Base-by-base conservation (phyloP, 345 rosid species). In the Rhizophora mangle region DNA sequence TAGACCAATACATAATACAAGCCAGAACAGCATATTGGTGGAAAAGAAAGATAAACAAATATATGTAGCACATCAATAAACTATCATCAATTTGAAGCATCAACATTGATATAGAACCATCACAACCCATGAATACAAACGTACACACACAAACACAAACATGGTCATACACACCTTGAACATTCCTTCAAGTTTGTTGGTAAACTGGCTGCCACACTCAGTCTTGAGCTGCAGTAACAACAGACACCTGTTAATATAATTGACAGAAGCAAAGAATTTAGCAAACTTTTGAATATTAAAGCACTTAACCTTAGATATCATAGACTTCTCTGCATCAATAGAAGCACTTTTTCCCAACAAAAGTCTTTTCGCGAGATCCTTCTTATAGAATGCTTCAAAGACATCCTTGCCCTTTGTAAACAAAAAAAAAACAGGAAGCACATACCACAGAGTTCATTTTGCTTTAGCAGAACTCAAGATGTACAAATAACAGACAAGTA, bases 141-240 rank as follows among this genome's bases (percentile, higher is more conserved):
- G 16, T 55, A 21, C 1, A 21, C 59, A 3, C 3, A n/a, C 58
- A 60, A 8, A 26, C 24, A 59, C 58, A 60, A 20, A 10, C 21
- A 65, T 53, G 37, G n/a, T 62, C 53, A 67, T 34, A 39, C 70
- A 49, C 63, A 92, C 99, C 99, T 95, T 95, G 79, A 95, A 95
- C 99, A 95, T 95, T 69, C 99, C 98, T 67, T 95, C 99, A 62
- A 95, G 99, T 74, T 95, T 95, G 86, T 95, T 95, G 20, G 98
- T 92, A 72, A 95, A 95, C 79, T 95, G 99, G 78, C 98, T 90
- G 63, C 99, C 98, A 76, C 99, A 95, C 83, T 95, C 99, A 0
- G 92, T 95, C 87, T 95, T 95, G 65, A 95, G 86, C 99, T 95
- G 99, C 78, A 84, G 39, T 65, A 49, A 63, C 29, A 68, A 74